Conservation (phyloP, 306 rosid species). For the Abrus pulchellus region DNA sequence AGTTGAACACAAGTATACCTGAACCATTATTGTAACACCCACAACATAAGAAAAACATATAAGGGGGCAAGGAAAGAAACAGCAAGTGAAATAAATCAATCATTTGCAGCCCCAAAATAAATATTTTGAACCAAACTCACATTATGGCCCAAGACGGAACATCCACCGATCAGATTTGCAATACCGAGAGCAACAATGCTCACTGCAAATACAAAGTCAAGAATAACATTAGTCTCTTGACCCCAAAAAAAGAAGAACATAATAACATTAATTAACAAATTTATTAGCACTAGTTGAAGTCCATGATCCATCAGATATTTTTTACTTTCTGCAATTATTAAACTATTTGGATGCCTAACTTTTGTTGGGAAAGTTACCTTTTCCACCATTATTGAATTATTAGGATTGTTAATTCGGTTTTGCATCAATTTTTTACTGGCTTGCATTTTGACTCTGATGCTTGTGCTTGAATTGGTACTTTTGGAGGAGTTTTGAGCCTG, state of each 20-base stretch:
- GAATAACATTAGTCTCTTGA: neutral
- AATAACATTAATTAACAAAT: neutral
- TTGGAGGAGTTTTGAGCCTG: slow-evolving; percentile 46
- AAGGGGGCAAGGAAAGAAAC: too few species aligned
- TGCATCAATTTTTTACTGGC: neutral
- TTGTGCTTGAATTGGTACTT: slow-evolving; percentile 52
- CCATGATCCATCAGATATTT: neutral
- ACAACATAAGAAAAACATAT: too few species aligned
- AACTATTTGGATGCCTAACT: neutral
- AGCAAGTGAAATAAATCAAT: too few species aligned
- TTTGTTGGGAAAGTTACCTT: neutral
- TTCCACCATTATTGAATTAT: neutral
- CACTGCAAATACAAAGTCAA: slow-evolving; percentile 56
- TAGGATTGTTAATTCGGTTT: neutral
- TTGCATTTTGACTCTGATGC: slow-evolving; percentile 44
- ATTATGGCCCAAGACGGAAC: slow-evolving; percentile 64
- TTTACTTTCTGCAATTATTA: neutral
- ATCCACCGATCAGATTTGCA: slow-evolving; percentile 83
- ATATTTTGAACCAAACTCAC: slow-evolving; percentile 55
- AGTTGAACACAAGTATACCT: too few species aligned
- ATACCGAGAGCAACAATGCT: slow-evolving; percentile 68
- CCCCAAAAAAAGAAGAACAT: too few species aligned
- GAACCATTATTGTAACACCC: too few species aligned
- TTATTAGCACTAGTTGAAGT: too few species aligned
- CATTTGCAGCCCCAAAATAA: too few species aligned